phyloP scores from a whole-genome alignment of 768 basidiomycete genomes.

The Naganishia antarctica region DNA sequence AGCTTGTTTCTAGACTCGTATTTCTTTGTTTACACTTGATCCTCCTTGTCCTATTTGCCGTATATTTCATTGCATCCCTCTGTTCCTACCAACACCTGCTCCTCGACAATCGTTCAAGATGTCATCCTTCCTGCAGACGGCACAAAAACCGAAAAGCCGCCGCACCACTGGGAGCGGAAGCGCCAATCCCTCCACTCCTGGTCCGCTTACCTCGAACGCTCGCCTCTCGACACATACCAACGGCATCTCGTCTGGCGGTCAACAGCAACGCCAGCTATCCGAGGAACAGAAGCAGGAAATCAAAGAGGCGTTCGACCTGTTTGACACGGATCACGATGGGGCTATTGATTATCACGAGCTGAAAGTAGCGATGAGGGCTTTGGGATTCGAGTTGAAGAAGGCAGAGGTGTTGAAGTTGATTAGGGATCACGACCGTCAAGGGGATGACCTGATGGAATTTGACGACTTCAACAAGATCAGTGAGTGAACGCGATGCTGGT shows the following conservation, averaged over 20 bases:
- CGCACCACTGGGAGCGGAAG: slow-evolving; percentile 9
- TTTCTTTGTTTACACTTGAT: slow-evolving; percentile 10
- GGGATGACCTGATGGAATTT: slow-evolving; percentile 70
- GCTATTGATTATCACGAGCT: slow-evolving; percentile 95
- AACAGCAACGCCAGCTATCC: slow-evolving; percentile 37
- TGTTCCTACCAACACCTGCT: too few species aligned
- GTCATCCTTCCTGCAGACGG: slow-evolving; percentile 20
- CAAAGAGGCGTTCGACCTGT: slow-evolving; percentile 97
- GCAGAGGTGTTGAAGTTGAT: slow-evolving; percentile 93
- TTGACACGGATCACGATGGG: slow-evolving; percentile 98
- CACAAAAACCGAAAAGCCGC: slow-evolving; percentile 21
- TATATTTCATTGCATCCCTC: not conserved
- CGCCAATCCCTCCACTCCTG: slow-evolving; percentile 20
- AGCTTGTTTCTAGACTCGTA: too few species aligned
- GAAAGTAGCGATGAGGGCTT: slow-evolving; percentile 95
- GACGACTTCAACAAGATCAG: slow-evolving; percentile 93
- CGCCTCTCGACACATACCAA: slow-evolving; percentile 15
- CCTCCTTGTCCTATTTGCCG: not conserved
- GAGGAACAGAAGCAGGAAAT: slow-evolving; percentile 75
- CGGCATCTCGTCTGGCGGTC: slow-evolving; percentile 18
- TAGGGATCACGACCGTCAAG: slow-evolving; percentile 80
- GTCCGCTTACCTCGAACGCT: slow-evolving; percentile 19
- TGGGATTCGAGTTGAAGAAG: slow-evolving; percentile 98
- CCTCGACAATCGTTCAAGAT: not conserved
- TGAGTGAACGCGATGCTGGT: slow-evolving; percentile 49